phyloP scores from a whole-genome alignment of 2,329 filamentous ascomycete genomes.

The Trichoderma cornu-damae region DNA sequence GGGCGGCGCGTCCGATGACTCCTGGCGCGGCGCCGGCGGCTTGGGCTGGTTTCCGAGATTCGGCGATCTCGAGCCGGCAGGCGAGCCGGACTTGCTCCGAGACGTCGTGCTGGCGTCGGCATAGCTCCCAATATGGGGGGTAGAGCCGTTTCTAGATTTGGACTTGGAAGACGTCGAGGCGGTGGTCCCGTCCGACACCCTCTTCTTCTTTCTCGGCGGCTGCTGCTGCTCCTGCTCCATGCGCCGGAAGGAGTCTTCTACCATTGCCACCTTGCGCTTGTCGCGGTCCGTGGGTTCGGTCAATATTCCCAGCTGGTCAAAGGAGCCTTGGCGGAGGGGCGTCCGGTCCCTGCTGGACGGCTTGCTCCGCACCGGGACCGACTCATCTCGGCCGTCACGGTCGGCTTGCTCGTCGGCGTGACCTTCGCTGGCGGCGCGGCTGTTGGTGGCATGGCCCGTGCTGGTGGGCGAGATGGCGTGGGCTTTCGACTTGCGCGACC shows the following conservation, averaged over 20 bases:
- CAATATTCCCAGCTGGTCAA: slow-evolving; percentile 55
- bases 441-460: slow-evolving; percentile 57
- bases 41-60: slow-evolving; percentile 29
- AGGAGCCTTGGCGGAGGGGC: slow-evolving; percentile 54
- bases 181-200: slow-evolving; percentile 50
- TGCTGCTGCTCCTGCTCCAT: slow-evolving; percentile 55
- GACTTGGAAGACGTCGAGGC: slow-evolving; percentile 34
- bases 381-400: slow-evolving; percentile 44
- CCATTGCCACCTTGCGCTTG: slow-evolving; percentile 61
- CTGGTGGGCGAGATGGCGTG: slow-evolving; percentile 57
- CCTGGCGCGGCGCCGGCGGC: slow-evolving; percentile 27
- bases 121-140: slow-evolving; percentile 39
- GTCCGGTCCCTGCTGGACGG: slow-evolving; percentile 62
- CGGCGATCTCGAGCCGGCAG: slow-evolving; percentile 40
- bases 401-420: slow-evolving; percentile 52
- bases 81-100: slow-evolving; percentile 50
- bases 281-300: slow-evolving; percentile 62
- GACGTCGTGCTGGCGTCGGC: slow-evolving; percentile 52
- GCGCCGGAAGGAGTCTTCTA: slow-evolving; percentile 58
- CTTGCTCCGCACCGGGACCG: slow-evolving; percentile 55
- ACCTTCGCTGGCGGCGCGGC: slow-evolving; percentile 59
- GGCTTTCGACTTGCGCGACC: slow-evolving; percentile 50
- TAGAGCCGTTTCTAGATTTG: slow-evolving; percentile 37
- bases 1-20: slow-evolving; percentile 29
- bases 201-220: slow-evolving; percentile 57